A percentile compares a stretch with the other conserved stretches of the same genome.
phyloP scores from a whole-genome alignment of 768 basidiomycete genomes.

The Suillus brevipes region DNA sequence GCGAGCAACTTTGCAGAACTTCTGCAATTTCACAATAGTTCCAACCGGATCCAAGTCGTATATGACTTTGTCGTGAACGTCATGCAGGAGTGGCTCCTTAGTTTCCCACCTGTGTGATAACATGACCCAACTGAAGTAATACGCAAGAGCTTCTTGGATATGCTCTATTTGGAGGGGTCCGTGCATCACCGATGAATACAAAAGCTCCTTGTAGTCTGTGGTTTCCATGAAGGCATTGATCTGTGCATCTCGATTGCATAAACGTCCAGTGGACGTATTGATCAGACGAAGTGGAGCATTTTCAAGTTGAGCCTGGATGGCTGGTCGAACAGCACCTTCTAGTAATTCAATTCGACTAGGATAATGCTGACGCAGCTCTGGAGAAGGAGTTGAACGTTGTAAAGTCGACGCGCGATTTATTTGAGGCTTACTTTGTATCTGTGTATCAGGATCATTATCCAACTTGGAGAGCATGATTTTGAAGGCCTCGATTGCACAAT shows the following conservation, averaged over 20 bases:
- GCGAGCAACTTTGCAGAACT: neutral
- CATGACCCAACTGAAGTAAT: neutral
- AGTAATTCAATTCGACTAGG: neutral
- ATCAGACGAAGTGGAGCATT: neutral
- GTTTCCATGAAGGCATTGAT: neutral
- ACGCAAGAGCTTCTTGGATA: neutral
- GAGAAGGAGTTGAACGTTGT: neutral
- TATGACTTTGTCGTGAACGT: neutral
- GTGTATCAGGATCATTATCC: neutral
- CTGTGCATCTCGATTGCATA: neutral
- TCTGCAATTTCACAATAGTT: neutral
- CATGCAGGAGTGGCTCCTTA: neutral
- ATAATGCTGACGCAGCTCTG: neutral
- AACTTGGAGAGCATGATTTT: neutral
- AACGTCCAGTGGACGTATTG: neutral
- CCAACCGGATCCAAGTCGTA: neutral
- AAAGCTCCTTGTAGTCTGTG: neutral
- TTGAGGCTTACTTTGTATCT: neutral
- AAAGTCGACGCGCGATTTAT: neutral
- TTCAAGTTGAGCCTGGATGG: neutral
- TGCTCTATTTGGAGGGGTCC: neutral
- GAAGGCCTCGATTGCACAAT: neutral
- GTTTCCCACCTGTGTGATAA: neutral
- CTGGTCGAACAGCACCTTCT: neutral
- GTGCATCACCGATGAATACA: neutral